These are phyloP conservation scores for Tubosaeta sp. DNA, from an alignment of 768 basidiomycete species.

Conservation along the genomic window DNA sequence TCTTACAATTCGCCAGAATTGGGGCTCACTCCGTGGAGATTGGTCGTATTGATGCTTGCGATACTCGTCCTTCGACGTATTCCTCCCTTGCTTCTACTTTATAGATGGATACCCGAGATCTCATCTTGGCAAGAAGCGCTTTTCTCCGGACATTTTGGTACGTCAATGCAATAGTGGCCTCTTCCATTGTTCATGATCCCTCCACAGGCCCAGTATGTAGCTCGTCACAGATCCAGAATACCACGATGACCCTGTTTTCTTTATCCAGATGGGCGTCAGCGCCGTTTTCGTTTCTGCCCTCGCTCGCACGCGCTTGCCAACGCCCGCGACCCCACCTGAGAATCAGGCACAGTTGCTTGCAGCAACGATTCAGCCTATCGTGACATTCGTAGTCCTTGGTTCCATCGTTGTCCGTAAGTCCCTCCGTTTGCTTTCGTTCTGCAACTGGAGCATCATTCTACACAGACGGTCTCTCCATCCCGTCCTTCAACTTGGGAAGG, in stretches of 20 bases:
- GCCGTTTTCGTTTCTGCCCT: conserved; percentile 85
- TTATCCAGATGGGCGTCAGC: conserved; percentile 79
- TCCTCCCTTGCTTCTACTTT: conserved; percentile 71
- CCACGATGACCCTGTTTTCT: background rate
- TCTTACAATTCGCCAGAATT: conserved; percentile 52
- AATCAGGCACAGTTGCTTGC: conserved; percentile 73
- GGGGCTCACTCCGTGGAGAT: conserved; percentile 65
- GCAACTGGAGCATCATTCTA: background rate
- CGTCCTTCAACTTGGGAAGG: conserved; percentile 55
- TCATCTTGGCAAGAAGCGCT: conserved; percentile 78
- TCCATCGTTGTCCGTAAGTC: conserved; percentile 79
- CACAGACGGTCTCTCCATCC: conserved; percentile 66
- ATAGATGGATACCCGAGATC: conserved; percentile 86
- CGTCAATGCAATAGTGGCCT: conserved; percentile 6
- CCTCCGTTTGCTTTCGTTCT: background rate
- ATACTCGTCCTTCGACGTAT: conserved; percentile 78
- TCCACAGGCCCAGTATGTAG: conserved; percentile 49
- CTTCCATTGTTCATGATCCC: background rate
- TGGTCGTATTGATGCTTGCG: conserved; percentile 60
- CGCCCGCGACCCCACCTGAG: conserved; percentile 53
- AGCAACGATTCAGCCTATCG: conserved; percentile 72
- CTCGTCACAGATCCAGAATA: background rate
- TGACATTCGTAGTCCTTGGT: conserved; percentile 80
- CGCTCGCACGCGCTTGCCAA: conserved; percentile 58
- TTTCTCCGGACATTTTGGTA: conserved; percentile 90